Percentiles rank a stretch among this genome's conserved stretches.
Conservation (phyloP, 2,329 filamentous ascomycete genomes). For the Fusarium lateritium region DNA sequence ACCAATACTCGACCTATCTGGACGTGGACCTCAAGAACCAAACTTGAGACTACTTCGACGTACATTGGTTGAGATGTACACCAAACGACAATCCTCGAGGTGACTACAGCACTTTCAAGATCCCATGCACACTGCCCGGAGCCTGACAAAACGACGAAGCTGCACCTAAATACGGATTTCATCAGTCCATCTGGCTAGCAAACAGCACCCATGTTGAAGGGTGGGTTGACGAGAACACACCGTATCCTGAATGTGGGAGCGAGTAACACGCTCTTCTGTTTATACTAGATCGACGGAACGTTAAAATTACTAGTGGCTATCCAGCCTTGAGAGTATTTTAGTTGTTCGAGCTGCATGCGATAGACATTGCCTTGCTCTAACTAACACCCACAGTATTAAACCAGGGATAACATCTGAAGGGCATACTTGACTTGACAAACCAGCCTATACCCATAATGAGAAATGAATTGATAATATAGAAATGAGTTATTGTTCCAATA, state of each 20-base stretch:
- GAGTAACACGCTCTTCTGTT: background rate
- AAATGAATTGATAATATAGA: background rate
- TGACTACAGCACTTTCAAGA: background rate
- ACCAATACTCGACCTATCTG: background rate
- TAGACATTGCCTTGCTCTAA: background rate
- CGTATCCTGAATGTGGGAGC: background rate
- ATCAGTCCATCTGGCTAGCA: background rate
- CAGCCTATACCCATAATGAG: conserved; percentile 19
- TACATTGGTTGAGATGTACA: background rate
- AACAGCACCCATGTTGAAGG: background rate
- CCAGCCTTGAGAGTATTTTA: background rate
- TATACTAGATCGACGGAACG: background rate
- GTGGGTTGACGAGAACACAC: background rate
- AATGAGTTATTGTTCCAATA: too few species aligned
- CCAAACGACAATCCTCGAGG: background rate
- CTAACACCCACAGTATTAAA: too few species aligned
- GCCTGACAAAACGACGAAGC: background rate
- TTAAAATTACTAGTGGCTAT: background rate
- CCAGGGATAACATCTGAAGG: too few species aligned
- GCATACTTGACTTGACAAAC: background rate
- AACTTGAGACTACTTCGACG: background rate
- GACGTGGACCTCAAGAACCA: background rate
- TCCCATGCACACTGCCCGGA: background rate
- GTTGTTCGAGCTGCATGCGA: background rate
- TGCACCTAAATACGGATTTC: background rate